phyloP scores from a whole-genome alignment of 2,329 filamentous ascomycete species.

The Hypoxylon sp. region DNA sequence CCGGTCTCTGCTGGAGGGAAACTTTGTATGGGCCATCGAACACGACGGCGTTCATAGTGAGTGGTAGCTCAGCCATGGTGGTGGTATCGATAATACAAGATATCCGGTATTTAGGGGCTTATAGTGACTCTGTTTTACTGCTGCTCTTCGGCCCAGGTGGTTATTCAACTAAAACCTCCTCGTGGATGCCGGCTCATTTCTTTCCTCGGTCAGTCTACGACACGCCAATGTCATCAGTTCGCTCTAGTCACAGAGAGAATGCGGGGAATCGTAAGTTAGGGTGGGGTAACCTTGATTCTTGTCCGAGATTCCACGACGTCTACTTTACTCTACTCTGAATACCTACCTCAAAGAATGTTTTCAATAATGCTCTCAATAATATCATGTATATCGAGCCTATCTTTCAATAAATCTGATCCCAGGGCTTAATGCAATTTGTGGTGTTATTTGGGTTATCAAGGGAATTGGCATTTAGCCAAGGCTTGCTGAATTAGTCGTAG shows the following conservation, averaged over 20 bases:
- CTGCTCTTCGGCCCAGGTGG: not conserved
- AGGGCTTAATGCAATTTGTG: not conserved
- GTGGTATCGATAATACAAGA: conserved; percentile 15
- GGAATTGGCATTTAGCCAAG: not conserved
- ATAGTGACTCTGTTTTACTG: not conserved
- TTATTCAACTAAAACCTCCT: conserved; percentile 4
- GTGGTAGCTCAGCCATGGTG: conserved; percentile 54
- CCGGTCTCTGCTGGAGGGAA: conserved; percentile 82
- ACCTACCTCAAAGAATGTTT: not conserved
- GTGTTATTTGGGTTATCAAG: not conserved
- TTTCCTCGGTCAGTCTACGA: conserved; percentile 22
- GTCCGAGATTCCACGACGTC: conserved; percentile 9
- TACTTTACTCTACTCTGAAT: not conserved
- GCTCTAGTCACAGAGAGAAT: conserved; percentile 8
- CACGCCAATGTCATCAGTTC: conserved; percentile 33
- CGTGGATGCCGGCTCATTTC: conserved; percentile 10
- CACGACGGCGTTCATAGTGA: conserved; percentile 88
- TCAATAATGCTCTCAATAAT: not conserved
- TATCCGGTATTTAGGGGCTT: not conserved
- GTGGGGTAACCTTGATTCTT: conserved; percentile 31
- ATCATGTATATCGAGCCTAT: not conserved
- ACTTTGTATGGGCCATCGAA: conserved; percentile 85
- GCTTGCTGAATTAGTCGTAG: not conserved
- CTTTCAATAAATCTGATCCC: not conserved
- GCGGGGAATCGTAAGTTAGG: conserved; percentile 32